phyloP scores from a whole-genome alignment of 805 yeast species.

The Wickerhamiella allomyrinae region DNA sequence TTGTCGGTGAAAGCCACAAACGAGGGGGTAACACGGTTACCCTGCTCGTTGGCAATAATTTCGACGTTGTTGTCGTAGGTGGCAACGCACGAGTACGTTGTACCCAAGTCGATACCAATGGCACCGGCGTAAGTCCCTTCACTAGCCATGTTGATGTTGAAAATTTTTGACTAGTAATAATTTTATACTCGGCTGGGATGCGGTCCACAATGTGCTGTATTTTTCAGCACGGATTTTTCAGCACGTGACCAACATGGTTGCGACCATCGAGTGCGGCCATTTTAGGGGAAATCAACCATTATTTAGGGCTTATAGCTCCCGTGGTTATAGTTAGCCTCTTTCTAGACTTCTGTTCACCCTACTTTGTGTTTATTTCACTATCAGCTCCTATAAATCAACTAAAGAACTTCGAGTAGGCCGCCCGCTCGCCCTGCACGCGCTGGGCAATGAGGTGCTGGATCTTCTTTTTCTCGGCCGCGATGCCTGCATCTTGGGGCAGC shows the following conservation, averaged over 20 bases:
- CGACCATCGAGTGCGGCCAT: no score
- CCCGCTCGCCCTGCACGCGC: slow-evolving; percentile 34
- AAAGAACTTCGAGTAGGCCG: slow-evolving; percentile 31
- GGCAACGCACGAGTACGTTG: slow-evolving; percentile 93
- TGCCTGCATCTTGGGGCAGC: slow-evolving; percentile 61
- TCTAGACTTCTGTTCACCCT: no score
- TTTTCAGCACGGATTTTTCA: not conserved
- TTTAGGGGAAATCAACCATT: no score
- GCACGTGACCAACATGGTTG: no score
- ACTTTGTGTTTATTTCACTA: no score
- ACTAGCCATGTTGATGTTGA: slow-evolving; percentile 16
- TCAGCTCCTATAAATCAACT: slow-evolving; percentile 6
- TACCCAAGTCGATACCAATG: slow-evolving; percentile 97
- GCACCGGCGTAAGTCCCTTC: slow-evolving; percentile 99
- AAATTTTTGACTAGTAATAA: slow-evolving; percentile 7
- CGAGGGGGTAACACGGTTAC: slow-evolving; percentile 96
- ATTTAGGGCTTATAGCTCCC: no score
- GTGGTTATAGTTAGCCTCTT: no score
- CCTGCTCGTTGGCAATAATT: slow-evolving; percentile 94
- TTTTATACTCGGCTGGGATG: not conserved
- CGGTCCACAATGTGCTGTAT: not conserved
- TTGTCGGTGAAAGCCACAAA: slow-evolving; percentile 88
- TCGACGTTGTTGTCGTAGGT: slow-evolving; percentile 89
- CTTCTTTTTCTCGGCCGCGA: slow-evolving; percentile 46
- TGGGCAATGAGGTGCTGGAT: slow-evolving; percentile 38